Evolutionary conservation across 2,329 filamentous ascomycete species (phyloP).

Genomic region (Exophiala mesophila): DNA sequence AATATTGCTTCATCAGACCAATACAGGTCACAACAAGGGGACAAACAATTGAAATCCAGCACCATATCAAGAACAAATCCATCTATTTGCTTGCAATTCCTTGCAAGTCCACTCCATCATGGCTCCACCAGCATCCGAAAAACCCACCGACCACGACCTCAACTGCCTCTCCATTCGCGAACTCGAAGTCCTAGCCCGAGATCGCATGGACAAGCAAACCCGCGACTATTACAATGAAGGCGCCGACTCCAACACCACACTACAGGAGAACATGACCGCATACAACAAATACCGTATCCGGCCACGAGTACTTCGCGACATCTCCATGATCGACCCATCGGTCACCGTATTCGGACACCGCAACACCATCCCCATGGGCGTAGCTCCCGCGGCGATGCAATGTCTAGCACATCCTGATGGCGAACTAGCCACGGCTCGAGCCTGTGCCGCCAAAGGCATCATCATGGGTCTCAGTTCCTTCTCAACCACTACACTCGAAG

Average conservation of each 20-base stretch:
- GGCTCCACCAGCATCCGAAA: neutral
- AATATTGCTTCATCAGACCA: no score
- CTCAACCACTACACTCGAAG: conserved; percentile 38
- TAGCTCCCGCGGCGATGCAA: conserved; percentile 49
- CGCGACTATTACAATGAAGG: conserved; percentile 52
- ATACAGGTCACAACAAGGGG: no score
- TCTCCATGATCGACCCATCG: conserved; percentile 34
- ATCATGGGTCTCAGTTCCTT: conserved; percentile 43
- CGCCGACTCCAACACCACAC: conserved; percentile 34
- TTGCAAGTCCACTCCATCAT: no score
- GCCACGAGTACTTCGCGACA: conserved; percentile 36
- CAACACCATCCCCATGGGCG: conserved; percentile 44
- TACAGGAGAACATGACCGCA: conserved; percentile 25
- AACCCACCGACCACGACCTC: conserved; percentile 30
- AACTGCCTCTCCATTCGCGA: conserved; percentile 42
- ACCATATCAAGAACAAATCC: no score
- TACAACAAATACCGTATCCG: conserved; percentile 35
- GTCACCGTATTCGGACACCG: conserved; percentile 40
- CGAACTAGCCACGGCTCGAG: conserved; percentile 44
- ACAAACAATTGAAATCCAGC: no score
- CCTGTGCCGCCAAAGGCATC: conserved; percentile 36
- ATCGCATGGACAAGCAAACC: conserved; percentile 28
- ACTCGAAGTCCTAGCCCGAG: conserved; percentile 35
- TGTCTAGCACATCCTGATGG: conserved; percentile 46
- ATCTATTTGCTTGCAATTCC: no score